Percentiles rank a stretch among this genome's conserved stretches.
Evolutionary conservation across 768 basidiomycete genomes (phyloP).

Genomic region (Gautieria morchelliformis): DNA sequence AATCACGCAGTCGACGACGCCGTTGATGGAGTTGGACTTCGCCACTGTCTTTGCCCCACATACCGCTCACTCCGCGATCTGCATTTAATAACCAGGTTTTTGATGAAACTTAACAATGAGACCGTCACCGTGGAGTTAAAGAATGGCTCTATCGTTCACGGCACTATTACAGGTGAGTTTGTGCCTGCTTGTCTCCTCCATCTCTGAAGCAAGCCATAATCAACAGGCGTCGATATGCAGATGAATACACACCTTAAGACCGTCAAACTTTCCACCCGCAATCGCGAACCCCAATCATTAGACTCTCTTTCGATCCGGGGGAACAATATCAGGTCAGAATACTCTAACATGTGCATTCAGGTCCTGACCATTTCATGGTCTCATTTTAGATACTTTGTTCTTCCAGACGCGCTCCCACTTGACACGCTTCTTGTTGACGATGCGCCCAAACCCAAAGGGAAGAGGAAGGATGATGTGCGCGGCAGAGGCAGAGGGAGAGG

Average conservation of each 20-base stretch:
- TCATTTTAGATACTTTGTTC: constrained; percentile 58
- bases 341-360: not conserved
- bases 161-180: constrained; percentile 86
- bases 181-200: not conserved
- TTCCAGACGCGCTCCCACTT: constrained; percentile 94
- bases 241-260: constrained; percentile 99
- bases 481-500: constrained; percentile 49
- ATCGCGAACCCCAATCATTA: constrained; percentile 77
- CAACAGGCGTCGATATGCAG: constrained; percentile 91
- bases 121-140: constrained; percentile 97
- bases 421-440: constrained; percentile 97
- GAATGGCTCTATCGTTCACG: constrained; percentile 91
- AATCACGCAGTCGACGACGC: constrained; percentile 10
- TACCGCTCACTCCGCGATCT: constrained; percentile 11
- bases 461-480: constrained; percentile 78
- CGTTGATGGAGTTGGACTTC: constrained; percentile 3
- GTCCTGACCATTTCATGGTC: not conserved
- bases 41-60: not conserved
- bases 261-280: constrained; percentile 91
- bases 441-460: constrained; percentile 88
- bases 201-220: not conserved
- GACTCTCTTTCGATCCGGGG: constrained; percentile 92
- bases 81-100: constrained; percentile 48
- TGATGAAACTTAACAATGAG: constrained; percentile 99
- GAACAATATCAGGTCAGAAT: constrained; percentile 67